These are phyloP conservation scores for Ustilago loliicola DNA, from an alignment of 1,284 basidiomycete genomes.

Conservation along the genomic window DNA sequence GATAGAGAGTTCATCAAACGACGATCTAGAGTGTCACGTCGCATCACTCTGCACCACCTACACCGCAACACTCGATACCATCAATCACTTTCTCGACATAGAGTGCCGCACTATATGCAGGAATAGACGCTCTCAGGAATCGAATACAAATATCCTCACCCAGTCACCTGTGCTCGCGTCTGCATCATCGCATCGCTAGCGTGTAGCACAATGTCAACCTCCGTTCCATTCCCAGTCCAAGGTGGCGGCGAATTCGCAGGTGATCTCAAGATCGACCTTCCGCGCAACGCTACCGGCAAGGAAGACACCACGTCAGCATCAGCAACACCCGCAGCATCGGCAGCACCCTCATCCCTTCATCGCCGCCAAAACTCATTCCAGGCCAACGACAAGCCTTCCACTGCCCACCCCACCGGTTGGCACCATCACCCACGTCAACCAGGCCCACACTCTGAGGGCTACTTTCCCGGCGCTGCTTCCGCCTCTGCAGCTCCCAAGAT, in stretches of 20 bases:
- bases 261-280: constrained; percentile 52
- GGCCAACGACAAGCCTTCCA: constrained; percentile 24
- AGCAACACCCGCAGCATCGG: constrained; percentile 4
- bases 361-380: constrained; percentile 38
- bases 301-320: constrained; percentile 11
- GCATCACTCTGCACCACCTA: not conserved
- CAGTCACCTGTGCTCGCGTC: not conserved
- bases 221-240: constrained; percentile 44
- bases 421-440: constrained; percentile 58
- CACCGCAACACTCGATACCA: not conserved
- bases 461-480: constrained; percentile 44
- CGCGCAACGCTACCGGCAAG: constrained; percentile 24
- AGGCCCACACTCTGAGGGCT: constrained; percentile 49
- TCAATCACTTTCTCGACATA: not conserved
- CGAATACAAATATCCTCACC: not conserved
- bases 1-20: not conserved
- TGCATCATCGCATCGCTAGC: not conserved
- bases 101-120: not conserved
- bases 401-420: constrained; percentile 35
- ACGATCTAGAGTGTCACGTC: not conserved
- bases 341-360: constrained; percentile 15
- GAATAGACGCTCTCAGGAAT: not conserved
- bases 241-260: constrained; percentile 14
- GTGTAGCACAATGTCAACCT: constrained; percentile 32
- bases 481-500: constrained; percentile 36